Evolutionary conservation across 768 basidiomycete species (phyloP).

Genomic region (Tephrocybe sp.): DNA sequence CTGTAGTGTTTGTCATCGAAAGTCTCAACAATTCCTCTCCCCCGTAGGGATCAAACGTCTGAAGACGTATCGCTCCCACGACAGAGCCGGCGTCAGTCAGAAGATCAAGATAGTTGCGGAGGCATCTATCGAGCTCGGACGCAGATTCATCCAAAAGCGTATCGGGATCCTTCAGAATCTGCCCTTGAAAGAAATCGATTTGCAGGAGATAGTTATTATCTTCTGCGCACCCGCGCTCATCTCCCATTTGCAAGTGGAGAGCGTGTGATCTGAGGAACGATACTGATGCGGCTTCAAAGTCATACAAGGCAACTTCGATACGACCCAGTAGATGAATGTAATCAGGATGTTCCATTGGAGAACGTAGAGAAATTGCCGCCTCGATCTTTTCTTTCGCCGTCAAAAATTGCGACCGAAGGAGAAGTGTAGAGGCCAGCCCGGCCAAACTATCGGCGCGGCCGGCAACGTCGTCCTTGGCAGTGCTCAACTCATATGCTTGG

Average conservation of each 20-base stretch:
- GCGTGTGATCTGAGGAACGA: constrained; percentile 11
- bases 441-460: constrained; percentile 24
- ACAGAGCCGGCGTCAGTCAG: neutral
- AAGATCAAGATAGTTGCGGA: neutral
- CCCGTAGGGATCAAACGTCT: neutral
- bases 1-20: constrained; percentile 5
- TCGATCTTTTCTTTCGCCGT: constrained; percentile 21
- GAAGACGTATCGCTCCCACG: constrained; percentile 7
- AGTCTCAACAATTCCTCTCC: neutral
- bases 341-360: constrained; percentile 23
- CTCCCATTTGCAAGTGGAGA: constrained; percentile 18
- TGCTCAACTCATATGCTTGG: constrained; percentile 17
- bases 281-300: constrained; percentile 17
- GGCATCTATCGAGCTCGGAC: neutral
- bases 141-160: neutral
- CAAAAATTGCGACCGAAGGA: constrained; percentile 25
- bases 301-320: constrained; percentile 19
- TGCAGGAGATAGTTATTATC: constrained; percentile 16
- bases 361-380: constrained; percentile 22
- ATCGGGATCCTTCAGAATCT: neutral
- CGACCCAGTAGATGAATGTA: constrained; percentile 25
- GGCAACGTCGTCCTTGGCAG: constrained; percentile 17
- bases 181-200: constrained; percentile 16
- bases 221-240: constrained; percentile 19
- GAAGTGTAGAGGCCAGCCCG: constrained; percentile 19